Base-by-base conservation (phyloP, 495 filamentous ascomycete genomes). In the Neurospora intermedia region DNA sequence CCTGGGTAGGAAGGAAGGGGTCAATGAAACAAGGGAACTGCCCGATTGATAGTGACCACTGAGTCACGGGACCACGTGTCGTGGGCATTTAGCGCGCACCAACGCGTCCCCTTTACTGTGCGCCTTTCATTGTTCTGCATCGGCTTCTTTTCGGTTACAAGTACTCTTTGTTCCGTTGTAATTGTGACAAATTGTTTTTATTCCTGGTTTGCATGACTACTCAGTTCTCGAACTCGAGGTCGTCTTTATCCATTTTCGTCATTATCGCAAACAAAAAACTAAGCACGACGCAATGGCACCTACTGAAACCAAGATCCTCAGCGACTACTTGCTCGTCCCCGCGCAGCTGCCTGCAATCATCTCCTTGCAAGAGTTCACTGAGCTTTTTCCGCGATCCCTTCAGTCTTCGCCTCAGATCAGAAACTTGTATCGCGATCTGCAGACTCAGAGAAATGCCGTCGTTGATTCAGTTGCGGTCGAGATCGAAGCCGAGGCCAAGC, bases 391-490 rank as follows among this genome's bases (percentile, higher is more conserved):
- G 3, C 88, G 85, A 62, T 81, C 88, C 6, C 84, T 91, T 72
- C 91, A 89, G 71, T 83, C 86, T 43, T 91, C 92, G 54, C 90
- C 93, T 0, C 90, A 92, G 73, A 87, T 96, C 73, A 87, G 87
- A 72, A 83, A 85, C 5, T 83, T 97, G n/a, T 97, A 96, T 76
- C 88, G 91, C 13, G 92, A 95, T 80, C 84, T 96, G 15, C 91
- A 94, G 76, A 85, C 89, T 69, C 86, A 91, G 73, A 87, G 93
- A 20, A 88, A 90, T 72, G 86, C 89, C 59, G 84, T 92, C 48
- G 87, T 91, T 74, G 90, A 94, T 75, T 81, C 82, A 15, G 89
- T 96, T 31, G 85, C 88, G 70, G 85, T 84, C 46, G 91, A 90
- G 72, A 93, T 97, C 75, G 86, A 88, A 45, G 79, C 81, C 8